Evolutionary conservation across 2,329 filamentous ascomycete species (phyloP).

Genomic region (Fusarium kyushuense): DNA sequence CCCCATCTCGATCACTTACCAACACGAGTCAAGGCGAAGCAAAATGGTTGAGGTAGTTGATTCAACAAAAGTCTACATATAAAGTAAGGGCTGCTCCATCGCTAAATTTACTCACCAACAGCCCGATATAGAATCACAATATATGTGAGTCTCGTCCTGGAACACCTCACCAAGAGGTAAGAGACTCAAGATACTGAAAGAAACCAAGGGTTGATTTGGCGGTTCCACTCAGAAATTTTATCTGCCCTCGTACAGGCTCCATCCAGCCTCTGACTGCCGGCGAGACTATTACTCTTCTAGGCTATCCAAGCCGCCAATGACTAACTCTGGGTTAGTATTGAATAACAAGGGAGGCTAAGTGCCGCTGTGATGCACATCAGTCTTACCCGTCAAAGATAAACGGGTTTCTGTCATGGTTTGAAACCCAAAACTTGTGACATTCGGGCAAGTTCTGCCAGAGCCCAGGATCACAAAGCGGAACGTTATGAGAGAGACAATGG

Average conservation of each 20-base stretch:
- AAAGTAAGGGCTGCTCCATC: neutral
- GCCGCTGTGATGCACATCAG: slow-evolving; percentile 4
- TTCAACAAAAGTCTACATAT: neutral
- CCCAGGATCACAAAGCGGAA: neutral
- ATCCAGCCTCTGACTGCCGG: slow-evolving; percentile 3
- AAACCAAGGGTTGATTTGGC: neutral
- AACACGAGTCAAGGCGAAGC: neutral
- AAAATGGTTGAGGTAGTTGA: neutral
- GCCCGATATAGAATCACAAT: neutral
- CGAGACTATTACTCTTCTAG: slow-evolving; percentile 2
- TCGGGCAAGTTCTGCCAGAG: neutral
- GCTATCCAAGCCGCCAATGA: neutral
- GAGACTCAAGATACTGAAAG: neutral
- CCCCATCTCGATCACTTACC: slow-evolving; percentile 1
- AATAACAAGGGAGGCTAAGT: neutral
- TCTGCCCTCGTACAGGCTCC: neutral
- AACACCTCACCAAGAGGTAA: neutral
- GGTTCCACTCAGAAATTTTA: slow-evolving; percentile 5
- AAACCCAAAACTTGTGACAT: neutral
- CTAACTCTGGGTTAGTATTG: slow-evolving; percentile 2
- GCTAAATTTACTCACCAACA: slow-evolving; percentile 1
- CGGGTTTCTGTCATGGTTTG: slow-evolving; percentile 10
- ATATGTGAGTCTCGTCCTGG: slow-evolving; percentile 5
- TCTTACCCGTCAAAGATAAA: slow-evolving; percentile 5
- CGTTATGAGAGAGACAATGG: neutral